Evolutionary conservation across 495 filamentous ascomycete genomes (phyloP).

Genomic region (Neurospora sp.): DNA sequence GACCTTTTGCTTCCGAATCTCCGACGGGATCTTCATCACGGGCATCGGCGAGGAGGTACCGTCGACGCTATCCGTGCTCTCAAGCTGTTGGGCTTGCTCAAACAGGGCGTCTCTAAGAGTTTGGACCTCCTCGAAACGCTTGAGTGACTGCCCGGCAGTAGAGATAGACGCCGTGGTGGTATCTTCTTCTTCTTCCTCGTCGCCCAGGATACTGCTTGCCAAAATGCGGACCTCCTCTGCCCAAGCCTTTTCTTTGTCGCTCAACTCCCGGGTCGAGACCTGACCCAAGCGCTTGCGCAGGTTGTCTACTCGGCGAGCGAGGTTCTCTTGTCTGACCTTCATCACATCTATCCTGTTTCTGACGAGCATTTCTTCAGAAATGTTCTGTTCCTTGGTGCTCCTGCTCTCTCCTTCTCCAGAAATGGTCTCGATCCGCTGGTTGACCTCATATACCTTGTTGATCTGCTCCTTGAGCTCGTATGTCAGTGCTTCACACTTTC

Average conservation of each 20-base stretch:
- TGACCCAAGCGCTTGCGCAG: slow-evolving; percentile 50
- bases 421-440: slow-evolving; percentile 52
- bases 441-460: slow-evolving; percentile 54
- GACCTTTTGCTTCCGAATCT: slow-evolving; percentile 57
- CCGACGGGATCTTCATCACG: slow-evolving; percentile 48
- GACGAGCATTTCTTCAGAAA: slow-evolving; percentile 42
- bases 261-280: slow-evolving; percentile 52
- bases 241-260: slow-evolving; percentile 64
- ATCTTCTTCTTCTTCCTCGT: slow-evolving; percentile 6
- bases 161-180: slow-evolving; percentile 4
- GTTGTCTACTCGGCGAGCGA: slow-evolving; percentile 53
- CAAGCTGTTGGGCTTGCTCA: slow-evolving; percentile 33
- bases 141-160: slow-evolving; percentile 28
- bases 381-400: slow-evolving; percentile 28
- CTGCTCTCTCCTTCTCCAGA: slow-evolving; percentile 45
- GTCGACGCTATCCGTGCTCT: slow-evolving; percentile 18
- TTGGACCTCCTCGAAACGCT: slow-evolving; percentile 39
- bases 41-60: slow-evolving; percentile 15
- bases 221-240: slow-evolving; percentile 50
- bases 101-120: slow-evolving; percentile 41
- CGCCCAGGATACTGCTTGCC: slow-evolving; percentile 31
- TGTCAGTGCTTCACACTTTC: slow-evolving; percentile 61
- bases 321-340: slow-evolving; percentile 45
- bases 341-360: slow-evolving; percentile 51
- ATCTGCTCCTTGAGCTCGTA: slow-evolving; percentile 65